These are phyloP conservation scores for Aspergillus cejpii DNA, from an alignment of 2,329 filamentous ascomycete genomes.

Conservation along the genomic window DNA sequence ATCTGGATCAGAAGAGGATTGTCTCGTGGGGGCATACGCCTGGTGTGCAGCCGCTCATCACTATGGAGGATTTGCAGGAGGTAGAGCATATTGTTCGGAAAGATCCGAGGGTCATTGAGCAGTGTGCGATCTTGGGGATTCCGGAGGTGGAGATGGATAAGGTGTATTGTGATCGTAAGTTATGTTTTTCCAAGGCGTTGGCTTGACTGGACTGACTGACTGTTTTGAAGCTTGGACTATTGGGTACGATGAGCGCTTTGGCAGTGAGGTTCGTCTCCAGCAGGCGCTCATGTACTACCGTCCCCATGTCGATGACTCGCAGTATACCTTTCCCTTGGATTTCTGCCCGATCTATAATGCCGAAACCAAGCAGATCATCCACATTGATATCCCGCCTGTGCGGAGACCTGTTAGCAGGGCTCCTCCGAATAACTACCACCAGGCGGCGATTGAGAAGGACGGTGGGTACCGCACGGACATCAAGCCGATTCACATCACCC, in stretches of 20 bases:
- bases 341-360: constrained; percentile 90
- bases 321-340: constrained; percentile 86
- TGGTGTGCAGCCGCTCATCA: constrained; percentile 80
- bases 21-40: constrained; percentile 67
- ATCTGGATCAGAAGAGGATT: constrained; percentile 61
- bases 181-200: neutral
- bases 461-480: constrained; percentile 71
- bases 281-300: constrained; percentile 96
- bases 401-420: constrained; percentile 67
- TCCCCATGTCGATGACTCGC: constrained; percentile 73
- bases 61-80: constrained; percentile 77
- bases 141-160: constrained; percentile 82
- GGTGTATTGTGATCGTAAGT: constrained; percentile 80
- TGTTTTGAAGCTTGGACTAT: constrained; percentile 69
- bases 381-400: constrained; percentile 75
- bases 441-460: constrained; percentile 61
- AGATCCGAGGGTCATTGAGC: constrained; percentile 82
- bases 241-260: constrained; percentile 85
- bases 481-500: constrained; percentile 81
- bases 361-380: constrained; percentile 68
- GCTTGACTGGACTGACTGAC: neutral
- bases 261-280: constrained; percentile 69
- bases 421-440: constrained; percentile 71
- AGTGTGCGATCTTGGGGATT: constrained; percentile 77
- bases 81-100: constrained; percentile 70